phyloP scores from a whole-genome alignment of 768 basidiomycete genomes.

The Astraeus odoratus region DNA sequence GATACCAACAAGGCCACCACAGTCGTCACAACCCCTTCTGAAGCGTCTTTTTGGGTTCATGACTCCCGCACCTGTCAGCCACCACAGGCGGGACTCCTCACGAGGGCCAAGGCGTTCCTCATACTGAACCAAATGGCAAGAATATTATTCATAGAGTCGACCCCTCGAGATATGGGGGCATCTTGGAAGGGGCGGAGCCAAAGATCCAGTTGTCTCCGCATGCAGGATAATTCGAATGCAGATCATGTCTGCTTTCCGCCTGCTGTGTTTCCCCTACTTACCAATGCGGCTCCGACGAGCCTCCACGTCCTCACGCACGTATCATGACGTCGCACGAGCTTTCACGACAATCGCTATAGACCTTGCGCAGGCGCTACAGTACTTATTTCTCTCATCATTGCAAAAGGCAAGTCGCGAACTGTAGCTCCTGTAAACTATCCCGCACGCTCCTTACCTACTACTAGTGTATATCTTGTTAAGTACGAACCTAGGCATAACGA shows the following conservation, averaged over 20 bases:
- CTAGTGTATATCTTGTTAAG: constrained; percentile 1
- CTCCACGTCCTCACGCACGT: background rate
- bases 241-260: background rate
- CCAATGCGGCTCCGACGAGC: background rate
- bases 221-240: background rate
- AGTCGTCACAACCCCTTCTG: constrained; percentile 19
- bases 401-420: background rate
- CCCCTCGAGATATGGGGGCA: background rate
- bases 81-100: background rate
- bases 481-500: background rate
- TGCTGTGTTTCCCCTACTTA: background rate
- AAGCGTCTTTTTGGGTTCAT: constrained; percentile 25
- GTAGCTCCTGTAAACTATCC: background rate
- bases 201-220: background rate
- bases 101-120: background rate
- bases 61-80: constrained; percentile 16
- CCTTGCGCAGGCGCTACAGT: background rate
- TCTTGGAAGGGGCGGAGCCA: background rate
- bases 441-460: background rate
- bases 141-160: background rate
- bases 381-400: background rate
- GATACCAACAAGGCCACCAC: constrained; percentile 20
- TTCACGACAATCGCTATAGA: background rate
- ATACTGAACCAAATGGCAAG: background rate
- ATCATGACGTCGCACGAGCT: background rate